Evolutionary conservation across 805 yeast genomes (phyloP).

Genomic region (Saccharomycopsis selenospora): DNA sequence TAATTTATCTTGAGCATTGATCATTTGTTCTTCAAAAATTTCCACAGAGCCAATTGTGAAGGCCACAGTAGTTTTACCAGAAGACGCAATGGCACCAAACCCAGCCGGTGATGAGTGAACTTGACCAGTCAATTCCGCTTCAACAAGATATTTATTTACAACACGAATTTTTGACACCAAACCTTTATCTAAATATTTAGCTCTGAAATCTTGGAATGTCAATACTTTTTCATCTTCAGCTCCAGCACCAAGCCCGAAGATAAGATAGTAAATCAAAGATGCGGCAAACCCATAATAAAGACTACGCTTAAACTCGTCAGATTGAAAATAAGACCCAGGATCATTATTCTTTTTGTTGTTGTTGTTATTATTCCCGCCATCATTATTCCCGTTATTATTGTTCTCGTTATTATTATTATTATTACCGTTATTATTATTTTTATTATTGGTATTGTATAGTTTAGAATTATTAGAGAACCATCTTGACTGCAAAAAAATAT

Average conservation of each 20-base stretch:
- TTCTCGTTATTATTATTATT: conserved; percentile 21
- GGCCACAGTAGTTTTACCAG: conserved; percentile 38
- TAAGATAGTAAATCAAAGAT: conserved; percentile 31
- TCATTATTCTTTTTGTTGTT: conserved; percentile 26
- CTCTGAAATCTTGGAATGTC: conserved; percentile 78
- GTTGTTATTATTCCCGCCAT: conserved; percentile 24
- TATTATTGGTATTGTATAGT: neutral
- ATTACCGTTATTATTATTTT: conserved; percentile 18
- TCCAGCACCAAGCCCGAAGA: conserved; percentile 24
- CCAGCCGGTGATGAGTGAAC: conserved; percentile 30
- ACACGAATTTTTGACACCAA: conserved; percentile 68
- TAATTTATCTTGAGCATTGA: conserved; percentile 59
- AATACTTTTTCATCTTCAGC: conserved; percentile 28
- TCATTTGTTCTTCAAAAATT: conserved; percentile 76
- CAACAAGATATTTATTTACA: conserved; percentile 64
- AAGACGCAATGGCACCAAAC: conserved; percentile 28
- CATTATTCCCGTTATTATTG: conserved; percentile 22
- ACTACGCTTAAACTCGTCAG: conserved; percentile 37
- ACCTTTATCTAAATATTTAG: conserved; percentile 71
- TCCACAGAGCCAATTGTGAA: conserved; percentile 89
- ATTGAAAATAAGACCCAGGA: conserved; percentile 32
- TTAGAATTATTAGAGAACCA: too few relatives aligned
- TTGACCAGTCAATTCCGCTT: conserved; percentile 50
- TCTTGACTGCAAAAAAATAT: too few relatives aligned
- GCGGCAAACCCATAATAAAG: conserved; percentile 34